Evolutionary conservation across 495 filamentous ascomycete species (phyloP).

Genomic region (Aspergillus taichungensis): DNA sequence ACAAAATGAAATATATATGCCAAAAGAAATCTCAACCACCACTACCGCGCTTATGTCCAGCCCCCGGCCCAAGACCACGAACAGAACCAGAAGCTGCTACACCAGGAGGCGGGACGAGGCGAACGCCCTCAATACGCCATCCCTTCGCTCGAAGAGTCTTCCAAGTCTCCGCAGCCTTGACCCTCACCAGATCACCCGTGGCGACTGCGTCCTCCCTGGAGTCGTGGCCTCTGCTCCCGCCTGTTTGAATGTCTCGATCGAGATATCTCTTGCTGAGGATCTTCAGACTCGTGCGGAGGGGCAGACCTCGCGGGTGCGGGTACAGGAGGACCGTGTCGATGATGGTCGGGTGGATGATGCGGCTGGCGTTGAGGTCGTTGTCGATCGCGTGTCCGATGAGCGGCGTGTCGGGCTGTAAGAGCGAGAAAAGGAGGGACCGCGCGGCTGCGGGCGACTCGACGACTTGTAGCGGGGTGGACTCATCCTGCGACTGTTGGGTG

Average conservation of each 20-base stretch:
- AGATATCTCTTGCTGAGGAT: constrained; percentile 55
- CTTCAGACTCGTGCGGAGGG: constrained; percentile 66
- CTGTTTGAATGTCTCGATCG: constrained; percentile 68
- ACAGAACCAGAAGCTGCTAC: constrained; percentile 1
- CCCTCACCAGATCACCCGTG: constrained; percentile 74
- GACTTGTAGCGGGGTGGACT: constrained; percentile 45
- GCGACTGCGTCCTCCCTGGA: constrained; percentile 80
- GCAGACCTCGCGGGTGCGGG: constrained; percentile 66
- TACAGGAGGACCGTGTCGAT: constrained; percentile 83
- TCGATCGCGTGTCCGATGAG: constrained; percentile 91
- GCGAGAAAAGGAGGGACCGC: constrained; percentile 59
- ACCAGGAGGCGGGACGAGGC: constrained; percentile 39
- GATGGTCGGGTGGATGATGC: constrained; percentile 74
- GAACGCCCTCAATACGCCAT: constrained; percentile 50
- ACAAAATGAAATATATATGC: neutral
- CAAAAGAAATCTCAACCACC: too few species aligned
- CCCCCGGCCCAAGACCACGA: constrained; percentile 11
- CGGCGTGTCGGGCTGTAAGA: constrained; percentile 64
- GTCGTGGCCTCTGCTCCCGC: constrained; percentile 66
- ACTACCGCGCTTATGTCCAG: constrained; percentile 18
- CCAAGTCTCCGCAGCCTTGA: constrained; percentile 58
- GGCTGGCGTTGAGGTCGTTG: constrained; percentile 79
- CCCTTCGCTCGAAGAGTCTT: constrained; percentile 50
- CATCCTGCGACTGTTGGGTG: constrained; percentile 3
- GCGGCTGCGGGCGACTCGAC: constrained; percentile 63